Evolutionary conservation across 1,284 basidiomycete genomes (phyloP), one percentile per base, ranked within the genome.

Genomic region (Ceratobasidium sp.): DNA sequence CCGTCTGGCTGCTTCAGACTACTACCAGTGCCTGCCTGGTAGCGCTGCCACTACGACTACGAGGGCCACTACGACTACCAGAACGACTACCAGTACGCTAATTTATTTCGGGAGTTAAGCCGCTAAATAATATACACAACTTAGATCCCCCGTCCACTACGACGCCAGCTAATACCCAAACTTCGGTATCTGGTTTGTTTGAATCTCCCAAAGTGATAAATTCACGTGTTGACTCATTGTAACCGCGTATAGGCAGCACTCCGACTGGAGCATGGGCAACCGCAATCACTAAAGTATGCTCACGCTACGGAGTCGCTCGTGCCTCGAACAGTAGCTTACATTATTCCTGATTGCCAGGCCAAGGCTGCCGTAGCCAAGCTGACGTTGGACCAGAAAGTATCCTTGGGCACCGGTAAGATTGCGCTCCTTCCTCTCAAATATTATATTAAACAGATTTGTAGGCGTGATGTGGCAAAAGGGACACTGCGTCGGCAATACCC

Each of bases 401-500:
- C 87, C 78, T 84, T 90, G 19, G 89, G 84, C 0, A 90, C 89
- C 25, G 89, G 89, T 87, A 80, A 46, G 82, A 43, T 0, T 40
- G 8, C 25, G 19, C 17, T 9, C n/a, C 29, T 5, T 17, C 2
- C 11, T 59, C 57, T 40, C 13, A 66, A 32, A 15, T 51, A 43
- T 37, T 29, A 32, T 40, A 52, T 43, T 59, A 13, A 66, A 43
- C 66, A 51, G 37, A 59, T 71, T 1, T 78, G 49, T 57, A 85
- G 85, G 86, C 77, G 82, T 87, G 54, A 84, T 85, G 62, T 87
- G 87, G 86, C 81, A 85, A 82, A 85, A 85, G 73, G 83, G 88
- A 29, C 84, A 88, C 77, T 93, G 91, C 80, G 88, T 92, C 59
- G 92, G 92, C 9, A 93, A 92, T 82, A 92, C 87, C 2, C 87